These are phyloP conservation scores for Candida mattraensis DNA, from an alignment of 805 yeast species.

Conservation along the genomic window DNA sequence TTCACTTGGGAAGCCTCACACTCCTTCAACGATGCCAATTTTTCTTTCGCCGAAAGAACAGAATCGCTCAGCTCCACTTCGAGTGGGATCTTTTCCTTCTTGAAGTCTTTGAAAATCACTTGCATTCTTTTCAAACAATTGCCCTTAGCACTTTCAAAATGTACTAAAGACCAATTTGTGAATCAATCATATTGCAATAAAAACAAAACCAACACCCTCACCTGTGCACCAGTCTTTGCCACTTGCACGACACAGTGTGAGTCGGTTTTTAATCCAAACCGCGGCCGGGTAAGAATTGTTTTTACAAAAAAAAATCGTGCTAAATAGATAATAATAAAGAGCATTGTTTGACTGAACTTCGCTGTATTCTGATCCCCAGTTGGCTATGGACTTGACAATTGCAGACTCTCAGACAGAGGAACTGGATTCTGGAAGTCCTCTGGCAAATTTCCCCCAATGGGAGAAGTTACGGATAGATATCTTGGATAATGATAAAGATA, in stretches of 20 bases:
- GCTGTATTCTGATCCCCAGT: no score
- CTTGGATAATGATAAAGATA: conserved; percentile 25
- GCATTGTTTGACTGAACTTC: no score
- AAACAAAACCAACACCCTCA: no score
- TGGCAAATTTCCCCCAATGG: conserved; percentile 32
- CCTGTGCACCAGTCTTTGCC: no score
- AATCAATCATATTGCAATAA: background rate
- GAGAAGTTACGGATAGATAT: conserved; percentile 19
- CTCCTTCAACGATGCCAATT: conserved; percentile 64
- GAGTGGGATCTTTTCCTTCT: conserved; percentile 81
- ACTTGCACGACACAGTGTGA: no score
- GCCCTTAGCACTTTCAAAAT: no score
- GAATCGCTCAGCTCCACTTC: conserved; percentile 71
- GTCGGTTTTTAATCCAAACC: no score
- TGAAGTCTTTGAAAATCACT: conserved; percentile 84
- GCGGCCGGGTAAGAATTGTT: no score
- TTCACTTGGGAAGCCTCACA: conserved; percentile 76
- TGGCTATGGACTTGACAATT: no score
- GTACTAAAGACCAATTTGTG: no score
- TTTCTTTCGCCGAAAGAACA: conserved; percentile 68
- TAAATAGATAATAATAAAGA: no score
- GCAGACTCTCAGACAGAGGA: background rate
- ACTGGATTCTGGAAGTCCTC: conserved; percentile 4
- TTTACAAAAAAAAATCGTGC: no score
- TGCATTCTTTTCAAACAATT: conserved; percentile 56